A percentile compares a stretch with the other conserved stretches of the same genome.
Evolutionary conservation across 352 stramenopile species (phyloP).

Genomic region (Globisporangium rhizosaccharum): DNA sequence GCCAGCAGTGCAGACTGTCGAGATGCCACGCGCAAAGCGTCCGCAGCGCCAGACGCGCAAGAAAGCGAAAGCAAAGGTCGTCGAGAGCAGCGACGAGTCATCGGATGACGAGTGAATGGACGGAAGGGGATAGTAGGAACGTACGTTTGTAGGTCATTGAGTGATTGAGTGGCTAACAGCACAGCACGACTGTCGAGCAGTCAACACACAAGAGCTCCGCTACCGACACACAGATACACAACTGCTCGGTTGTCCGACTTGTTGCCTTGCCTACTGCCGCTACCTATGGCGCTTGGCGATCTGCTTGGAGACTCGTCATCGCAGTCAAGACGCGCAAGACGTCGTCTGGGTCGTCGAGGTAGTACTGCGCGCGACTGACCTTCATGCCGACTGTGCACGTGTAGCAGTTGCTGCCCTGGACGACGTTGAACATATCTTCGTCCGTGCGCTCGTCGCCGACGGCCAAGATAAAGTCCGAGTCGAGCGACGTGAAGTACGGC

Average conservation of each 20-base stretch:
- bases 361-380: constrained; percentile 83
- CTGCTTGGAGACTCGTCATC: constrained; percentile 48
- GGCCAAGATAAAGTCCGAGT: constrained; percentile 85
- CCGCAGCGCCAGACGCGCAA: constrained; percentile 6
- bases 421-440: constrained; percentile 89
- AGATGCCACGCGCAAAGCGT: constrained; percentile 19
- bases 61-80: constrained; percentile 8
- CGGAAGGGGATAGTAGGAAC: neutral
- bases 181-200: too few species aligned
- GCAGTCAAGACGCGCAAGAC: constrained; percentile 70
- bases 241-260: too few species aligned
- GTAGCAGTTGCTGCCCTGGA: constrained; percentile 87
- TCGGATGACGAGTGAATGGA: constrained; percentile 7
- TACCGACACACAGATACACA: too few species aligned
- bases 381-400: constrained; percentile 86
- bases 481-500: constrained; percentile 60
- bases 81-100: constrained; percentile 10
- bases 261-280: neutral
- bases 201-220: too few species aligned
- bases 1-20: constrained; percentile 22
- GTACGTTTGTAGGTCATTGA: too few species aligned
- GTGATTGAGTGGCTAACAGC: too few species aligned
- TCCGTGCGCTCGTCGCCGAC: constrained; percentile 84
- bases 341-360: constrained; percentile 74
- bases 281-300: constrained; percentile 23